Evolutionary conservation across 345 rosid species (phyloP).

Genomic region (Murraya paniculata): DNA sequence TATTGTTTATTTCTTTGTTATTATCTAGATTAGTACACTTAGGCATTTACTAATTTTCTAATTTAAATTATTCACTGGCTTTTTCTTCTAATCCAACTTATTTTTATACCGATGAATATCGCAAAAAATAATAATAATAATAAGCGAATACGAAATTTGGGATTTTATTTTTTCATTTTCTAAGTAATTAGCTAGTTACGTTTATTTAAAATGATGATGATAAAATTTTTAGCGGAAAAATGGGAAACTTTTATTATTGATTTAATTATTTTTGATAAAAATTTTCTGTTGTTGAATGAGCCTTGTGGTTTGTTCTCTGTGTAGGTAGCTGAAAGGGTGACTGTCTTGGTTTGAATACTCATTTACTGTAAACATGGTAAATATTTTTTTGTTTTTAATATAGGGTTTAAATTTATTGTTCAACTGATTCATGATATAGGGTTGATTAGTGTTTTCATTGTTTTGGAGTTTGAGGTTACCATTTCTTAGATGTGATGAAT

Average conservation of each 20-base stretch:
- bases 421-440: background rate
- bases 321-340: constrained; percentile 23
- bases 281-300: background rate
- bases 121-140: background rate
- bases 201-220: background rate
- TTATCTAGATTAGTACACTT: background rate
- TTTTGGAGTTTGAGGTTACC: background rate
- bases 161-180: background rate
- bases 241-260: background rate
- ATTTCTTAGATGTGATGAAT: background rate
- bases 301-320: background rate
- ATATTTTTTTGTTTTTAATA: background rate
- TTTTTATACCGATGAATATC: background rate
- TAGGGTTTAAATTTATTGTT: background rate
- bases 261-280: background rate
- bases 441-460: background rate
- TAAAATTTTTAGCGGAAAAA: background rate
- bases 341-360: background rate
- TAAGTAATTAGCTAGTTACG: background rate
- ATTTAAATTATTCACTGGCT: background rate
- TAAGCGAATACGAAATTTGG: background rate
- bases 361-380: constrained; percentile 34
- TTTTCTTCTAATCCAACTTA: background rate
- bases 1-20: background rate
- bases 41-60: background rate